Evolutionary conservation across 345 rosid species (phyloP).

Genomic region (Eucalyptus viminalis): DNA sequence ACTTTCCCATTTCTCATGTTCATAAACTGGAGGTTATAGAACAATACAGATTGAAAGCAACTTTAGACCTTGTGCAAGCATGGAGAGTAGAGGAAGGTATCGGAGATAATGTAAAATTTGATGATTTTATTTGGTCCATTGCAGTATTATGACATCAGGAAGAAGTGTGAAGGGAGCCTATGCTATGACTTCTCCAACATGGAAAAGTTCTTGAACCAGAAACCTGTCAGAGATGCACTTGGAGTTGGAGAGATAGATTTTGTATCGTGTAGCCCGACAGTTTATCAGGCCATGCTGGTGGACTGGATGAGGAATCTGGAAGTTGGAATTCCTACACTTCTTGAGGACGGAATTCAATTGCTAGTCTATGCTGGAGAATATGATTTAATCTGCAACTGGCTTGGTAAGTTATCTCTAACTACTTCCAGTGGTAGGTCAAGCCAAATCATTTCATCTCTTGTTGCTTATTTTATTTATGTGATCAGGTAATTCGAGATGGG

Average conservation of each 20-base stretch:
- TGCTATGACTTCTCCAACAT: constrained; percentile 99
- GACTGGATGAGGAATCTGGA: constrained; percentile 99
- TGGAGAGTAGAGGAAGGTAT: not conserved
- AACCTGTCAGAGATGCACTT: constrained; percentile 64
- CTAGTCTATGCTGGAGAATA: constrained; percentile 98
- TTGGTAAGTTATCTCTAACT: constrained; percentile 35
- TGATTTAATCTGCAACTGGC: constrained; percentile 99
- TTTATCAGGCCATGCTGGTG: constrained; percentile 75
- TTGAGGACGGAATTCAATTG: constrained; percentile 83
- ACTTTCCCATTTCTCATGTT: not conserved
- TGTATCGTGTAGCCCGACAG: constrained; percentile 83
- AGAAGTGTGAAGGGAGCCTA: constrained; percentile 76
- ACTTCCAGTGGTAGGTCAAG: not conserved
- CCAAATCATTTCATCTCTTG: not conserved
- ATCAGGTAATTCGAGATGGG: constrained; percentile 98
- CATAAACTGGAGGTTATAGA: not conserved
- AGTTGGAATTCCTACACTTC: constrained; percentile 82
- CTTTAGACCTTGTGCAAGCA: not conserved
- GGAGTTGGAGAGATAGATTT: constrained; percentile 81
- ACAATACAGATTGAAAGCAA: not conserved
- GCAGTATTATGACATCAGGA: constrained; percentile 93
- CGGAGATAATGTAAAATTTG: not conserved
- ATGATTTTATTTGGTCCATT: not conserved
- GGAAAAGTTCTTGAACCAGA: constrained; percentile 76
- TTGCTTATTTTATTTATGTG: not conserved